Base-by-base conservation (phyloP, 1,139 yeast genomes). In the Insectozyma bohioensis region DNA sequence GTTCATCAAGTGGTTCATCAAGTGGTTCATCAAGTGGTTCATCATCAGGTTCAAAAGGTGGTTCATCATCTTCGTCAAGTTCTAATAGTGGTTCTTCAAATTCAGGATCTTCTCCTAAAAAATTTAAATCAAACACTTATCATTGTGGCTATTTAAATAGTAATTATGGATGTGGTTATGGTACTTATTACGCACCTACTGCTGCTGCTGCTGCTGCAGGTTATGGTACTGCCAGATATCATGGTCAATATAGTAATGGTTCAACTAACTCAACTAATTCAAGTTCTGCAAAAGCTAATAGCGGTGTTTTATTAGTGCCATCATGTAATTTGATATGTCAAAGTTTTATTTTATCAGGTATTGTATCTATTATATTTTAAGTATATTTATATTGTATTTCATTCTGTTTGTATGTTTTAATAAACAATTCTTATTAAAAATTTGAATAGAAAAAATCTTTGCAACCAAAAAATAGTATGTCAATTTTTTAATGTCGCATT, bases 131-230 rank as follows among this genome's bases (percentile, higher is more conserved):
- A 20, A 20, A 20, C 22, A 8, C 22, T 20, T 35, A 36, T 11
- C 37, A 33, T 25, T 36, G 40, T 19, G 33, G 33, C 3, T 30
- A 30, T 17, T 30, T 30, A 12, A 23, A 28, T 16, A 24, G 20
- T 18, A 31, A 27, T 11, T 15, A 15, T 17, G 20, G 19, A 4
- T 40, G 43, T 29, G 43, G 43, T 6, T 40, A 40, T 25, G 43
- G 43, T 16, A 31, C 37, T 12, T 38, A 33, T 22, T 40, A 35
- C 26, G 43, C 43, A 1, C 43, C 43, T 6, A 31, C 42, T 5
- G 40, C 41, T 9, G 35, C 34, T 6, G 42, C 43, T 1, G 43
- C 43, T 6, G 39, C 37, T 6, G 43, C 42, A 6, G 43, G 43
- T 2, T 40, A 38, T 31, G 43, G 40, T 12, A 33, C 42, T 24